A percentile compares a stretch with the other conserved stretches of the same genome.
phyloP scores from a whole-genome alignment of 495 filamentous ascomycete genomes.

The Pseudotulostoma volvatum region DNA sequence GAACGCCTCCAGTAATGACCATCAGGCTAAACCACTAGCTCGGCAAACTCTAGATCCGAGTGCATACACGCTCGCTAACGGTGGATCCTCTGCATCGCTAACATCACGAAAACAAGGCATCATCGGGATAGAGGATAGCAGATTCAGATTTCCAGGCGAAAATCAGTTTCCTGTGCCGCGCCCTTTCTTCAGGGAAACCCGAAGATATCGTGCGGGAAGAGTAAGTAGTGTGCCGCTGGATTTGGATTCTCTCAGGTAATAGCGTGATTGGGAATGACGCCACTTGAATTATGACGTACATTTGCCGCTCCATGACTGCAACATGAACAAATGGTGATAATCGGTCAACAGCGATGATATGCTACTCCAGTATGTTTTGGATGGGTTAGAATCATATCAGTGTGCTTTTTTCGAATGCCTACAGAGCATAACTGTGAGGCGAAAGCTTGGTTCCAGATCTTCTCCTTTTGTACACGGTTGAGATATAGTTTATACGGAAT shows the following conservation, averaged over 20 bases:
- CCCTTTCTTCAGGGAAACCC: slow-evolving; percentile 50
- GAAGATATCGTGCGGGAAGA: slow-evolving; percentile 75
- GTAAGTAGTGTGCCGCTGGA: slow-evolving; percentile 91
- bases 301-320: too few relatives aligned
- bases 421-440: too few relatives aligned
- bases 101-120: slow-evolving; percentile 16
- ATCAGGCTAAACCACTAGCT: slow-evolving; percentile 22
- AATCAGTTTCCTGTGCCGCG: slow-evolving; percentile 70
- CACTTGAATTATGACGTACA: too few relatives aligned
- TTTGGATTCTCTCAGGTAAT: slow-evolving; percentile 28
- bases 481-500: too few relatives aligned
- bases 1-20: slow-evolving; percentile 19
- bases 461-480: too few relatives aligned
- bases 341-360: neutral
- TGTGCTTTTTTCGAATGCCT: too few relatives aligned
- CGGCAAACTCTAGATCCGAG: slow-evolving; percentile 55
- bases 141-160: slow-evolving; percentile 81
- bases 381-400: too few relatives aligned
- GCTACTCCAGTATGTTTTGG: neutral
- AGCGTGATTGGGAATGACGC: neutral
- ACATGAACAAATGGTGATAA: too few relatives aligned
- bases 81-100: slow-evolving; percentile 22
- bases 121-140: slow-evolving; percentile 43
- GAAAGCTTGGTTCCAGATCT: too few relatives aligned
- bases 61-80: slow-evolving; percentile 56